Evolutionary conservation across 768 basidiomycete genomes (phyloP).

Genomic region (Lentinula guzmanii): DNA sequence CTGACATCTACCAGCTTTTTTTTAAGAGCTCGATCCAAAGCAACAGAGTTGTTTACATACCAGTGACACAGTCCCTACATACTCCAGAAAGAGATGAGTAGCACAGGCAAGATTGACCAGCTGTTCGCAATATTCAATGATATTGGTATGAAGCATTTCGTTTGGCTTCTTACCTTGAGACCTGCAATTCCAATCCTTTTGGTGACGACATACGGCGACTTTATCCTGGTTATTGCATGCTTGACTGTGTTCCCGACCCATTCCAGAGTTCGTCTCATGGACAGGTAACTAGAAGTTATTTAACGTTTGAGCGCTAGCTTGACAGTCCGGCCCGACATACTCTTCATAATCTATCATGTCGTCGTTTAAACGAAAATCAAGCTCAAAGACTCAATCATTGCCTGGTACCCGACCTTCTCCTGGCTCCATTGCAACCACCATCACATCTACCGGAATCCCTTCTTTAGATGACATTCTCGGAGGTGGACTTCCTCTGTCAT

Average conservation of each 20-base stretch:
- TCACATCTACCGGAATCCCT: constrained; percentile 83
- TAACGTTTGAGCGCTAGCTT: neutral
- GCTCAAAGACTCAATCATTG: constrained; percentile 36
- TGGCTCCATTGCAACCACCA: constrained; percentile 44
- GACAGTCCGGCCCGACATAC: neutral
- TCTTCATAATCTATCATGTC: constrained; percentile 41
- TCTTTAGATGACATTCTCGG: constrained; percentile 95
- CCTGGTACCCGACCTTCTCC: constrained; percentile 56
- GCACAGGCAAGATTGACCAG: constrained; percentile 48
- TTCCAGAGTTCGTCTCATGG: neutral
- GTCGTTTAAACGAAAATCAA: constrained; percentile 70
- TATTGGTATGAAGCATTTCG: neutral
- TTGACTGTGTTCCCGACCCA: neutral
- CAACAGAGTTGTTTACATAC: constrained; percentile 26
- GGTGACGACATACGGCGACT: neutral
- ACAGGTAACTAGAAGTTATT: neutral
- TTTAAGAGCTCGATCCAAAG: neutral
- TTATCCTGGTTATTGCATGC: neutral
- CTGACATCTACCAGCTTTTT: constrained; percentile 42
- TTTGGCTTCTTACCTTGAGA: neutral
- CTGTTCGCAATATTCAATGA: constrained; percentile 22
- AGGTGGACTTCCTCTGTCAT: constrained; percentile 82
- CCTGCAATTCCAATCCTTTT: neutral
- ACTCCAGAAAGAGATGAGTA: constrained; percentile 57
- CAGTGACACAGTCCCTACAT: constrained; percentile 49